Evolutionary conservation across 257 asterid species (phyloP), one percentile per base, ranked within the genome.

Genomic region (Apocynum venetum): DNA sequence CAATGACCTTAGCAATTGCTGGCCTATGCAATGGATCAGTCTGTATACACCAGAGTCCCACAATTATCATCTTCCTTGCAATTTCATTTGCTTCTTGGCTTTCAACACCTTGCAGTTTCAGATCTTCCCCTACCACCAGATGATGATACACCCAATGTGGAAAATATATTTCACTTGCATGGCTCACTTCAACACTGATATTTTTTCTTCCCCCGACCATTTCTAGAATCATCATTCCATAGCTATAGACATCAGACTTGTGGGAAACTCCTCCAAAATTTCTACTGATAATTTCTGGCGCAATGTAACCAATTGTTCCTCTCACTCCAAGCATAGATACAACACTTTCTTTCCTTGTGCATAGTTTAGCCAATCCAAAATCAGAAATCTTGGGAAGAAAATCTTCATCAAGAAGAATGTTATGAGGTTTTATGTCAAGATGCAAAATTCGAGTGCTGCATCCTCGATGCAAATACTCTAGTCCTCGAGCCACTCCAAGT

Each of bases 361-460:
- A 84, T 25, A 79, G 15, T 57, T 77, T 84, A 4, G 85, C 73
- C 25, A 84, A 19, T 31, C 88, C 88, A 70, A 84, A 84, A 77
- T 82, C 85, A 12, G 88, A 79, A 43, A 84, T 81, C 79, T 76
- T 84, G 8, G 87, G 87, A 69, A 66, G 56, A 31, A 81, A 84
- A 36, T 84, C 78, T 14, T 77, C 52, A 43, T 77, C 85, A 0
- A 85, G 79, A 51, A 85, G 85, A 47, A 84, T 81, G 46, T 84
- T 84, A 8, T 84, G 87, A 48, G 87, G 85, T 25, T 84, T 84
- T 73, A 85, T 85, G 76, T 85, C 83, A 11, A 85, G 79, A 78
- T 82, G 88, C 66, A 85, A 4, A 19, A 82, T 82, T 10, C 80
- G 48, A 1, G 80, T 78, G 5, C 73, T 77, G 76, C 86, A 82